Conservation (phyloP, 495 filamentous ascomycete species). For the Cercophora samala region DNA sequence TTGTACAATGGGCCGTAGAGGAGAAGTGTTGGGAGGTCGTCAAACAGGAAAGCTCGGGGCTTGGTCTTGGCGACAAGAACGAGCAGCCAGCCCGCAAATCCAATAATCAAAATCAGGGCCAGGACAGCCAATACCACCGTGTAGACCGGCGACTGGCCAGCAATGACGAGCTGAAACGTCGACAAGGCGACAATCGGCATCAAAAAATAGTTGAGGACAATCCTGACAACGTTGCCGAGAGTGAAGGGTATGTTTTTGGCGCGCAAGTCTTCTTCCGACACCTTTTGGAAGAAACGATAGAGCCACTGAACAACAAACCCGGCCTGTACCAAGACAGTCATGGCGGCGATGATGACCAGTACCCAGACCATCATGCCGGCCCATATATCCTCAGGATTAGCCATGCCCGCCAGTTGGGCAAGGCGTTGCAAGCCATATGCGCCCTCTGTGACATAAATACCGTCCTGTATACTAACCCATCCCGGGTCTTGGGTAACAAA, state of each 20-base stretch:
- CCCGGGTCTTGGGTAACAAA: constrained; percentile 68
- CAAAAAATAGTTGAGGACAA: constrained; percentile 89
- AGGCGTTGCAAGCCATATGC: constrained; percentile 73
- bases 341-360: constrained; percentile 62
- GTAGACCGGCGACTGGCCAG: constrained; percentile 59
- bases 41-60: constrained; percentile 82
- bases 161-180: constrained; percentile 86
- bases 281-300: constrained; percentile 62
- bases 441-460: constrained; percentile 71
- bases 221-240: constrained; percentile 76
- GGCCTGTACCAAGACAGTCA: constrained; percentile 70
- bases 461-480: constrained; percentile 67
- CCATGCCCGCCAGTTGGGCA: constrained; percentile 83
- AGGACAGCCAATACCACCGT: constrained; percentile 70
- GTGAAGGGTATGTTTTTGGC: constrained; percentile 94
- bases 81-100: constrained; percentile 73
- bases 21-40: constrained; percentile 85
- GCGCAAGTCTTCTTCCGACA: constrained; percentile 81
- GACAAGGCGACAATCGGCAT: constrained; percentile 81
- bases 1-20: constrained; percentile 97
- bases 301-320: constrained; percentile 74
- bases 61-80: constrained; percentile 74
- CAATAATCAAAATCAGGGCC: constrained; percentile 65
- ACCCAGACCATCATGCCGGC: constrained; percentile 87
- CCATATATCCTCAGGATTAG: constrained; percentile 77